These are phyloP conservation scores for Neonectria ditissima DNA, from an alignment of 2,329 filamentous ascomycete genomes.

Conservation along the genomic window DNA sequence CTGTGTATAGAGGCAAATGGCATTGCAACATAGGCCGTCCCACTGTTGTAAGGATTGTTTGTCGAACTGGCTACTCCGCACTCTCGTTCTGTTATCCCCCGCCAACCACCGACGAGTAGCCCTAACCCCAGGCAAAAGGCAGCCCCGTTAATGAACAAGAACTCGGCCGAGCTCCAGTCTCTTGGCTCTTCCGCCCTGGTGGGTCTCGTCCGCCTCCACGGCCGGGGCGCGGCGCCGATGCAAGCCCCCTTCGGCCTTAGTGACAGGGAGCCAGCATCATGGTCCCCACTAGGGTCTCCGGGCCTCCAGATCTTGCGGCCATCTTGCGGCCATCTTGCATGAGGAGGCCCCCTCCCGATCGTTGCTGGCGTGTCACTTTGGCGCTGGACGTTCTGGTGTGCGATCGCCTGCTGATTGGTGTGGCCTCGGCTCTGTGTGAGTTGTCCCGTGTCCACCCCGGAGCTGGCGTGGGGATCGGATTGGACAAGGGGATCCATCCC, in stretches of 20 bases:
- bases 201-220: conserved; percentile 5
- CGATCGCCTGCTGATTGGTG: conserved; percentile 21
- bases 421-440: conserved; percentile 17
- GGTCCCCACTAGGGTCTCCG: conserved; percentile 3
- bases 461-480: conserved; percentile 21
- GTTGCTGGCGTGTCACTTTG: conserved; percentile 14
- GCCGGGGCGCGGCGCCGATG: conserved; percentile 16
- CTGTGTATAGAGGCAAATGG: neutral
- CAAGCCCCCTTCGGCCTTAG: conserved; percentile 11
- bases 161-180: neutral
- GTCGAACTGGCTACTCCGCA: too few species aligned
- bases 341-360: conserved; percentile 16
- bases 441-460: conserved; percentile 19
- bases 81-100: neutral
- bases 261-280: conserved; percentile 5
- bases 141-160: neutral
- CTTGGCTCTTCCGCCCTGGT: neutral
- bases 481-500: conserved; percentile 23
- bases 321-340: conserved; percentile 22
- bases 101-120: neutral
- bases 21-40: neutral
- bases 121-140: neutral
- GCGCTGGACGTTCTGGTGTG: neutral
- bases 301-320: conserved; percentile 12
- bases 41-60: neutral